Conservation (phyloP, 805 yeast genomes). For the Schizosaccharomyces lindneri region DNA sequence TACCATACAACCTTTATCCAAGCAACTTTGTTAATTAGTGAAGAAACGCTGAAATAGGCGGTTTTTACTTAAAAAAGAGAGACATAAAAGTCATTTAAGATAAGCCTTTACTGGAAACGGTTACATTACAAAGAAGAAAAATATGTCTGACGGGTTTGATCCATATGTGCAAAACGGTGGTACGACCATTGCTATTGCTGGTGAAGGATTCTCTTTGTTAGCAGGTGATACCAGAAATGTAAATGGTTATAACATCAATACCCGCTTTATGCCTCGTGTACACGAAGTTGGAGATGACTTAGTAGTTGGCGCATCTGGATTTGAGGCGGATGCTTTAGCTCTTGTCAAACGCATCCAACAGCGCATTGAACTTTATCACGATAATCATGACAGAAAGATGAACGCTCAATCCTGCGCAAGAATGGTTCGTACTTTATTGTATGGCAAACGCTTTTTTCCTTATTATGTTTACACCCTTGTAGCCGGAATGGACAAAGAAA, state of each 20-base stretch:
- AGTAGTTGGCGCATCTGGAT: constrained; percentile 80
- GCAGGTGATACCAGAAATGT: constrained; percentile 98
- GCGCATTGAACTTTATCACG: constrained; percentile 63
- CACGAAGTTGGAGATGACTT: constrained; percentile 72
- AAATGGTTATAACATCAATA: constrained; percentile 75
- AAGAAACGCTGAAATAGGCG: too few species aligned
- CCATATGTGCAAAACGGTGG: constrained; percentile 57
- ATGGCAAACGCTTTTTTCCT: constrained; percentile 88
- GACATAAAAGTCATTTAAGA: too few species aligned
- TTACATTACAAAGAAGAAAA: too few species aligned
- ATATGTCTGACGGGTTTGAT: not conserved
- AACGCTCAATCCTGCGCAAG: constrained; percentile 60
- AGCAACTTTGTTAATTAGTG: too few species aligned
- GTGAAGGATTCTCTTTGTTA: constrained; percentile 83
- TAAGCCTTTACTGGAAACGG: too few species aligned
- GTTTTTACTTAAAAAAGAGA: too few species aligned
- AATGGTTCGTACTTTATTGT: constrained; percentile 65
- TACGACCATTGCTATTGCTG: constrained; percentile 90
- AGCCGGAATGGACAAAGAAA: constrained; percentile 79
- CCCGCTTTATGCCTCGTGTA: constrained; percentile 78
- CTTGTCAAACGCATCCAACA: constrained; percentile 48
- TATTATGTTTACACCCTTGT: constrained; percentile 85
- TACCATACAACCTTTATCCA: too few species aligned
- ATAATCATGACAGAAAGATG: constrained; percentile 47
- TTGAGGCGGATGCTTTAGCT: constrained; percentile 83